Evolutionary conservation across 768 basidiomycete genomes (phyloP), one percentile per base, ranked within the genome.

Genomic region (Tephrocybe sp.): DNA sequence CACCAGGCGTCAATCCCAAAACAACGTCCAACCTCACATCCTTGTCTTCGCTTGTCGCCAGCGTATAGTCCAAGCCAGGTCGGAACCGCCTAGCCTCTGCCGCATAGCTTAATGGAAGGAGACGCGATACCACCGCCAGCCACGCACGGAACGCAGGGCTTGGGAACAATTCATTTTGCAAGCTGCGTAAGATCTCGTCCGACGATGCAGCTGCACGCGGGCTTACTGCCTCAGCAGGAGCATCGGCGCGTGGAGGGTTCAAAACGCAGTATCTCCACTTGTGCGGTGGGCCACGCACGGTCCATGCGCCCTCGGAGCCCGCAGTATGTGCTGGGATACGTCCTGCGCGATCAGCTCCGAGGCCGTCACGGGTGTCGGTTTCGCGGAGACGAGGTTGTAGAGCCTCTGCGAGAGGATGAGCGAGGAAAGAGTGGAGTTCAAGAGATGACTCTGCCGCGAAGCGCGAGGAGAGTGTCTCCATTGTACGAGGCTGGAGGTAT

Each of bases 11-110:
- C 54, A 95, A 67, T 2, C 89, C 91, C 12, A 98, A 77, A 48
- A 90, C 85, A 19, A 89, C 83, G 64, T 98, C 95, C 57, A 97
- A 67, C 54, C 90, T 72, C 45, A 86, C 83, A 63, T 93, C 91
- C 43, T 72, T 83, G 57, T 86, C 84, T 58, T 92, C 86, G 59
- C 86, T 87, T 58, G 89, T 88, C 43, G 95, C 95, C 2, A 98
- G 80, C 36, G 94, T 94, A 64, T 97, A 98, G 65, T 97, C 95
- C 57, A 97, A 70, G 1, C 94, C 95, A 1, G 93, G 91, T 50
- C 94, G 73, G 68, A 97, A 94, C 47, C 95, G 73, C 58, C 95
- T 74, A 41, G 91, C 91, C 69, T 92, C 86, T n/a, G 82, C 79
- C 11, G 77, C 65, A 66, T 88, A 80, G 34, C 82, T 75, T 60